These are phyloP conservation scores for Harringtonia lauricola DNA, from an alignment of 2,329 filamentous ascomycete species.

Conservation along the genomic window DNA sequence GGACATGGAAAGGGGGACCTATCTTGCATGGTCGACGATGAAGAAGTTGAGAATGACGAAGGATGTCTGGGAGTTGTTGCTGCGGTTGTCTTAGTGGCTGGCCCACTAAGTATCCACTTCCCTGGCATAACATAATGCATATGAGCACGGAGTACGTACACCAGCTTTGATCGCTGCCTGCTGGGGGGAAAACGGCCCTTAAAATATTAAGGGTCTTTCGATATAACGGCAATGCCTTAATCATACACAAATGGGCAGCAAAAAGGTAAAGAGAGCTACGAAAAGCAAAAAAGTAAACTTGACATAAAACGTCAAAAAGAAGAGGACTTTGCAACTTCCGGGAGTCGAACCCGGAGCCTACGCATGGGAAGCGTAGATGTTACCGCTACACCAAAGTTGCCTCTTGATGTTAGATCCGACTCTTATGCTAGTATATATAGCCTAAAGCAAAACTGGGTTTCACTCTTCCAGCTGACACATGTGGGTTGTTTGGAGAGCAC, in stretches of 20 bases:
- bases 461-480: neutral
- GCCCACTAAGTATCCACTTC: too few relatives aligned
- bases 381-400: conserved; percentile 19
- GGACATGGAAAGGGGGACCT: too few relatives aligned
- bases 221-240: too few relatives aligned
- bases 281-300: neutral
- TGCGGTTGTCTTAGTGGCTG: too few relatives aligned
- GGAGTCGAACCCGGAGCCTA: conserved; percentile 19
- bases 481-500: neutral
- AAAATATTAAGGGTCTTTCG: too few relatives aligned
- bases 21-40: neutral
- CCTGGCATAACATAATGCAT: too few relatives aligned
- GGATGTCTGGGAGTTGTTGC: neutral
- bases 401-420: neutral
- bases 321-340: conserved; percentile 14
- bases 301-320: neutral
- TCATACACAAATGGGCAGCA: too few relatives aligned
- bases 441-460: neutral
- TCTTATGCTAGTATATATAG: neutral
- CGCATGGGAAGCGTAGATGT: conserved; percentile 19
- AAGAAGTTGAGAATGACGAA: conserved; percentile 1
- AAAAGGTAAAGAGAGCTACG: neutral
- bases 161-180: too few relatives aligned
- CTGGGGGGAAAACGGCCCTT: too few relatives aligned
- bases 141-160: too few relatives aligned